Percentiles rank a stretch among this genome's conserved stretches.
Evolutionary conservation across 495 filamentous ascomycete genomes (phyloP).

Genomic region (Neurospora sp.): DNA sequence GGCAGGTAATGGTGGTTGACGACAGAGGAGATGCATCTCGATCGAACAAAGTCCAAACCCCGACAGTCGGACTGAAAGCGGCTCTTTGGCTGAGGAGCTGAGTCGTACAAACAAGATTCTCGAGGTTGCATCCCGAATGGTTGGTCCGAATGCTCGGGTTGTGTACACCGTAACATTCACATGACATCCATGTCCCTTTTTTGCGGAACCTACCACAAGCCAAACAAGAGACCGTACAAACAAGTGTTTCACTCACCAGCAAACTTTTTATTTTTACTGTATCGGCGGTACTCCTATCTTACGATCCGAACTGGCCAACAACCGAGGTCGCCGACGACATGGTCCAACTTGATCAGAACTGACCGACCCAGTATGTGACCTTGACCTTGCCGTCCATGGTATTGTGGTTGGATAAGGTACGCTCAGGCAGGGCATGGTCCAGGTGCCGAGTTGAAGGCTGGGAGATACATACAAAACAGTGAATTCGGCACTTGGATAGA

Average conservation of each 20-base stretch:
- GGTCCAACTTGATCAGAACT: background rate
- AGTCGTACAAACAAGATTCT: background rate
- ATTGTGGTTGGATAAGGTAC: background rate
- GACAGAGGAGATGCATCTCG: background rate
- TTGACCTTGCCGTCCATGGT: background rate
- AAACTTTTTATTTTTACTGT: background rate
- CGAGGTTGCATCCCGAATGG: background rate
- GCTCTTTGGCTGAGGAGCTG: background rate
- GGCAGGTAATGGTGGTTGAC: background rate
- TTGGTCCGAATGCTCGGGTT: background rate
- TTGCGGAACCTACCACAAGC: background rate
- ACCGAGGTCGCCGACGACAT: background rate
- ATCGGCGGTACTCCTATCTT: background rate
- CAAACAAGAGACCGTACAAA: background rate
- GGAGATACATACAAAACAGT: background rate
- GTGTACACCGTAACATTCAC: background rate
- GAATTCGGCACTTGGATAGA: background rate
- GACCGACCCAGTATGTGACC: background rate
- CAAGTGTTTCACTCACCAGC: background rate
- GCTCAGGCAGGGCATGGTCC: background rate
- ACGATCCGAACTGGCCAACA: background rate
- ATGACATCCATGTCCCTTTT: background rate
- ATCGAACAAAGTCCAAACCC: background rate
- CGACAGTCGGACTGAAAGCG: background rate
- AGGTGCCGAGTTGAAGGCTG: background rate